Evolutionary conservation across 2,329 filamentous ascomycete species (phyloP).

Genomic region (Gaeumannomyces tritici): DNA sequence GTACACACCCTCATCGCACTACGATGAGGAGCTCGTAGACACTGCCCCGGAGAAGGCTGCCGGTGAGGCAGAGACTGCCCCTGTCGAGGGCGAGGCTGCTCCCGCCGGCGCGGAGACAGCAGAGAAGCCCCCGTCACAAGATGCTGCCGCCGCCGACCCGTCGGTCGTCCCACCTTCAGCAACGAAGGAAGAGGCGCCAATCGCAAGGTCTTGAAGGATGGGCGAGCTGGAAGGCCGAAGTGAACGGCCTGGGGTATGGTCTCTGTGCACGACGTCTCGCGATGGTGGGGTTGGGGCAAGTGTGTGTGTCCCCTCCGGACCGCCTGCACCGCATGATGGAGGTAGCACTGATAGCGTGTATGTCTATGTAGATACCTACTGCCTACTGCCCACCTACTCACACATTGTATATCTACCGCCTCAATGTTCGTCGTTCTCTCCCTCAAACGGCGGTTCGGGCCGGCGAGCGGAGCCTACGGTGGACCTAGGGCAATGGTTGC

Average conservation of each 20-base stretch:
- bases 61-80: background rate
- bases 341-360: background rate
- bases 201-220: background rate
- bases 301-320: background rate
- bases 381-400: too few relatives aligned
- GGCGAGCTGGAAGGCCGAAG: too few relatives aligned
- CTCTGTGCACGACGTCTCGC: background rate
- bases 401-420: background rate
- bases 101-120: background rate
- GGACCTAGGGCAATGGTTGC: too few relatives aligned
- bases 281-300: too few relatives aligned
- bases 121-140: background rate
- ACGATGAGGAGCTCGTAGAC: conserved; percentile 19
- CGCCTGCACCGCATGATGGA: background rate
- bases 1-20: conserved; percentile 35
- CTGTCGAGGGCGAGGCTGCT: background rate
- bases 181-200: background rate
- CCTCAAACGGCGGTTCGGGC: too few relatives aligned
- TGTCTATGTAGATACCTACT: background rate
- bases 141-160: conserved; percentile 6
- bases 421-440: background rate
- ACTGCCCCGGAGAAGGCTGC: conserved; percentile 14
- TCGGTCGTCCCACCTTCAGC: conserved; percentile 9
- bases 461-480: too few relatives aligned
- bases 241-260: background rate